Conservation (phyloP, 2,329 filamentous ascomycete genomes). For the Calonectria pauciramosa region DNA sequence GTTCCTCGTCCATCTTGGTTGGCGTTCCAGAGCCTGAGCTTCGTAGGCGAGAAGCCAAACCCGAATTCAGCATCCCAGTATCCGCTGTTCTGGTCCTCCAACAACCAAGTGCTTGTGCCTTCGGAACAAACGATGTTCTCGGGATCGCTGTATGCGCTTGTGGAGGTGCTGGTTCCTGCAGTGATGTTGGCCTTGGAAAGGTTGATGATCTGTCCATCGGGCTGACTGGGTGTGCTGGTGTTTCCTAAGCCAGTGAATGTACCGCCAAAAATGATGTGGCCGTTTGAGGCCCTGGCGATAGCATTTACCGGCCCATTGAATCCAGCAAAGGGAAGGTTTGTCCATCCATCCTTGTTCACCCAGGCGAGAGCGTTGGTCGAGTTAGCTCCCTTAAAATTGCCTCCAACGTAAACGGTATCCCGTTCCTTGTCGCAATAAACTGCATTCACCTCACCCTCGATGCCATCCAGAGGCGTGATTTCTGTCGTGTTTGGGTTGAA, state of each 20-base stretch:
- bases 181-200: constrained; percentile 83
- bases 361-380: constrained; percentile 93
- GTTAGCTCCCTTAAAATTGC: constrained; percentile 83
- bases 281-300: constrained; percentile 83
- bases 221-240: constrained; percentile 74
- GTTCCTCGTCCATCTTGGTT: constrained; percentile 87
- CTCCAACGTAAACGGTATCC: constrained; percentile 90
- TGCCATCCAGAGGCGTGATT: constrained; percentile 81
- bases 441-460: constrained; percentile 86
- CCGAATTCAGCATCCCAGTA: constrained; percentile 87
- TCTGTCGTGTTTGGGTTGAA: constrained; percentile 80
- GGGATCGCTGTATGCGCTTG: constrained; percentile 79
- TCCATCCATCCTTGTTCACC: constrained; percentile 77
- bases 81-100: constrained; percentile 81
- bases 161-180: constrained; percentile 72
- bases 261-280: constrained; percentile 93
- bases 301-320: constrained; percentile 94
- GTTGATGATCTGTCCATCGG: constrained; percentile 86
- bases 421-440: constrained; percentile 84
- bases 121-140: constrained; percentile 84
- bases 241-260: constrained; percentile 91
- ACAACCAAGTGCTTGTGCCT: constrained; percentile 78
- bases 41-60: constrained; percentile 89
- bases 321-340: constrained; percentile 88
- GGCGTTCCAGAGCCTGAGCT: constrained; percentile 90